Evolutionary conservation across 2,329 filamentous ascomycete genomes (phyloP).

Genomic region (Xylaria arbuscula): DNA sequence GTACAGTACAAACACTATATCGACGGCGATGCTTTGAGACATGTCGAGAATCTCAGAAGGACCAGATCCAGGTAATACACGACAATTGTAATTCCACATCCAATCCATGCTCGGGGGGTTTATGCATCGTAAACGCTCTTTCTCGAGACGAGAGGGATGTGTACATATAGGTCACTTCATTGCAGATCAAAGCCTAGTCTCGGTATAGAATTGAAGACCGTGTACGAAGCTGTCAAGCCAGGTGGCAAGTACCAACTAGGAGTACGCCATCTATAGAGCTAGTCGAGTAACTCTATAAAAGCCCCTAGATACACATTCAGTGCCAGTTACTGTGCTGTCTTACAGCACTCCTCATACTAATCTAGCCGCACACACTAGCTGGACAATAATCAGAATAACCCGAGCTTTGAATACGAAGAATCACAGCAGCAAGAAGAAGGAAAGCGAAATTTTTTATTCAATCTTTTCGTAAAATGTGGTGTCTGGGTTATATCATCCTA

Average conservation of each 20-base stretch:
- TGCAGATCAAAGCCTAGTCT: background rate
- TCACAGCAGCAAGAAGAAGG: too few species aligned
- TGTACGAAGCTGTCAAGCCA: background rate
- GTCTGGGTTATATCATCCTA: too few species aligned
- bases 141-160: background rate
- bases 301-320: background rate
- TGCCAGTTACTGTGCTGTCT: background rate
- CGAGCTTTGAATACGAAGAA: background rate
- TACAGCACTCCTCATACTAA: background rate
- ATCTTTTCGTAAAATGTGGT: too few species aligned
- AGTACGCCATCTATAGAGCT: background rate
- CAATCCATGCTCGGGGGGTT: too few species aligned
- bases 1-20: slow-evolving; percentile 1
- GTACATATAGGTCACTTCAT: background rate
- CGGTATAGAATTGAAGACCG: background rate
- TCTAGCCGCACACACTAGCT: background rate
- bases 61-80: background rate
- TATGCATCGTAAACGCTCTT: background rate
- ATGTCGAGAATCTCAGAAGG: background rate
- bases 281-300: too few species aligned
- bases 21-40: background rate
- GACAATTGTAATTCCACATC: too few species aligned
- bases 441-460: too few species aligned
- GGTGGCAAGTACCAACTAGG: background rate
- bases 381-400: background rate